Evolutionary conservation across 179 eudicot genomes (phyloP), one percentile per base, ranked within the genome.

Genomic region (Amaranthus tricolor): DNA sequence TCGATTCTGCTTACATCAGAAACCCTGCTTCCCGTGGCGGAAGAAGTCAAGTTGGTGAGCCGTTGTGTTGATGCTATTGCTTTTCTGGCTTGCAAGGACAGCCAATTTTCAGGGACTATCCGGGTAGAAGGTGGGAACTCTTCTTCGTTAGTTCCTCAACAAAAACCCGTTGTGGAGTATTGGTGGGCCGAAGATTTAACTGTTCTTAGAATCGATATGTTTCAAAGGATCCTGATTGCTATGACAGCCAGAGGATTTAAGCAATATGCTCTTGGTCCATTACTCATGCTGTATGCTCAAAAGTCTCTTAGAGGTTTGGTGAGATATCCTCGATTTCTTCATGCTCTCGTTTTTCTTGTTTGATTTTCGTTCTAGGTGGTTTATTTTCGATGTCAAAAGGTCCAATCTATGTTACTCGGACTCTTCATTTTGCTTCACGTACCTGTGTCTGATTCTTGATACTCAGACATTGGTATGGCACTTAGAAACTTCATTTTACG

Each of bases 141-240:
- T 68, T 71, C 87, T 48, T 64, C 82, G 5, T 68, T 77, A 47
- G 70, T 74, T 48, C 72, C 86, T 76, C 86, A 86, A 70, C 84
- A 78, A 56, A 92, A 85, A 77, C 87, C 92, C 15, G 78, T 87
- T 45, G 91, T 83, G 56, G 91, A 96, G 60, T 69, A 21, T 81
- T 96, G 99, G 98, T 96, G 99, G 99, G 97, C 96, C 53, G 99
- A 93, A 77, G 99, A 96, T 84, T 74, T 96, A 51, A 84, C 86
- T 47, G 82, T 86, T 64, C 91, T 96, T 48, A 89, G 96, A 75
- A 87, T 96, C 64, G 97, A 91, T 87, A 77, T 91, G 72, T 95
- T 95, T 80, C 96, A 90, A 74, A 79, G 98, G 78, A 91, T 93
- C 68, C 74, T 96, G 4, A 86, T 89, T 48, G 97, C 99, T 31